phyloP scores from a whole-genome alignment of 208 protist species.

The Acanthamoeba culbertsoni region DNA sequence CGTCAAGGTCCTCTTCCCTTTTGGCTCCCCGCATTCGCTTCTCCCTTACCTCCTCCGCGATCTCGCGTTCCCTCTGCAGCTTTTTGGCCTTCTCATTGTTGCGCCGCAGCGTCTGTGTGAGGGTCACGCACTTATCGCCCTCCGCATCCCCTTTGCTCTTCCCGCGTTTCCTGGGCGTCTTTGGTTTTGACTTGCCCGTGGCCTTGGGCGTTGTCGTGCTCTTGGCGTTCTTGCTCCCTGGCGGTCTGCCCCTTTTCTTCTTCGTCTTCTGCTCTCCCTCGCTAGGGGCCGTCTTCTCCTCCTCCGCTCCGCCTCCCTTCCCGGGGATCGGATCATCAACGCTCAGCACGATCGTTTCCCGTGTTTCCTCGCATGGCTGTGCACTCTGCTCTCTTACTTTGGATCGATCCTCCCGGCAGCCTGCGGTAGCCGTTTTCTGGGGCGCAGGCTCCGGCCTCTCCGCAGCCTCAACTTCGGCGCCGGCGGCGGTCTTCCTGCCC shows the following conservation, averaged over 20 bases:
- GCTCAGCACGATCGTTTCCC: too few species aligned
- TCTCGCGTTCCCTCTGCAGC: not conserved
- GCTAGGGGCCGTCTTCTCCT: not conserved
- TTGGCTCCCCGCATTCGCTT: not conserved
- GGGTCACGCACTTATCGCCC: not conserved
- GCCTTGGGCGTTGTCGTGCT: not conserved
- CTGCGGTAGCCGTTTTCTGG: too few species aligned
- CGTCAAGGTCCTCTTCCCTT: not conserved
- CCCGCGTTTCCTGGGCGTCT: not conserved
- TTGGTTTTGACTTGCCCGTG: not conserved
- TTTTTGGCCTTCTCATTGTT: not conserved
- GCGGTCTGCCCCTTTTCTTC: not conserved
- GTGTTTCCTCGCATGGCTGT: too few species aligned
- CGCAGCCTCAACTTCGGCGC: too few species aligned
- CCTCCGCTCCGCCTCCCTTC: not conserved
- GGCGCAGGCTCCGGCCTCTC: too few species aligned
- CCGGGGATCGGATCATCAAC: too few species aligned
- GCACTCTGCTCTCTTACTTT: too few species aligned
- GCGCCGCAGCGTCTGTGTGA: not conserved
- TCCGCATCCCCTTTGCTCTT: not conserved
- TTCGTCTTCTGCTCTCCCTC: not conserved
- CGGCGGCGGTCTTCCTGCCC: not conserved
- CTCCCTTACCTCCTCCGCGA: not conserved
- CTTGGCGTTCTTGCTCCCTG: slow-evolving; percentile 24
- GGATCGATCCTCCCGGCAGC: too few species aligned